These are phyloP conservation scores for Yarrowia divulgata DNA, from an alignment of 805 yeast species.

Conservation along the genomic window DNA sequence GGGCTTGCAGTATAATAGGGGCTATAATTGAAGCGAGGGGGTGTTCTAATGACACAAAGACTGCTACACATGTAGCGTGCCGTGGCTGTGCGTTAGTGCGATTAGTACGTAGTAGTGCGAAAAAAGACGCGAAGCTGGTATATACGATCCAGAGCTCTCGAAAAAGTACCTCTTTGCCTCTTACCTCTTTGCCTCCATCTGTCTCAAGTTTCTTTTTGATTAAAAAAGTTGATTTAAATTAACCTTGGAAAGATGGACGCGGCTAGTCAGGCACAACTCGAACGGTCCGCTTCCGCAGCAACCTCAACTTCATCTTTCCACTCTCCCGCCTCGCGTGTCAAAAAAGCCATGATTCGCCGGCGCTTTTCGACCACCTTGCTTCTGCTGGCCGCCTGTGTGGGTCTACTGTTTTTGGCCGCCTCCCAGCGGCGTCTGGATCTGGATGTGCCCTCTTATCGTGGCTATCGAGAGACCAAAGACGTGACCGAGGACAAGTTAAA, in stretches of 20 bases:
- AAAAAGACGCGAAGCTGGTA: no score
- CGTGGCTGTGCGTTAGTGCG: no score
- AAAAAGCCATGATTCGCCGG: conserved; percentile 7
- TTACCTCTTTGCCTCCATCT: neutral
- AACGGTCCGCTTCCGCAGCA: neutral
- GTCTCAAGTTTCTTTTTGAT: neutral
- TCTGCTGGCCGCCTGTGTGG: conserved; percentile 6
- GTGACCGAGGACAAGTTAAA: conserved; percentile 11
- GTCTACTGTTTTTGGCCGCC: conserved; percentile 21
- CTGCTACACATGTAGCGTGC: no score
- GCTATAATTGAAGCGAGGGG: no score
- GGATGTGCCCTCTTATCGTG: conserved; percentile 19
- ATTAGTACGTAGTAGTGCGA: no score
- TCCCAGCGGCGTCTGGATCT: conserved; percentile 24
- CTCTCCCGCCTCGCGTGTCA: neutral
- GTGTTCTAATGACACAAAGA: no score
- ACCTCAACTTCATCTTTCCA: neutral
- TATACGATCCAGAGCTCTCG: no score
- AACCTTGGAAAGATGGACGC: conserved; percentile 8
- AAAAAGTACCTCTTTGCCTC: neutral
- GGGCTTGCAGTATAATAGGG: no score
- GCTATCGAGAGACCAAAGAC: conserved; percentile 3
- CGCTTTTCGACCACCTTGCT: conserved; percentile 10
- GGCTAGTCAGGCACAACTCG: conserved; percentile 1
- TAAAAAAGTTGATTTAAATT: neutral